Base-by-base conservation (phyloP, 2,329 filamentous ascomycete genomes). In the Exophiala phaeomuriformis region DNA sequence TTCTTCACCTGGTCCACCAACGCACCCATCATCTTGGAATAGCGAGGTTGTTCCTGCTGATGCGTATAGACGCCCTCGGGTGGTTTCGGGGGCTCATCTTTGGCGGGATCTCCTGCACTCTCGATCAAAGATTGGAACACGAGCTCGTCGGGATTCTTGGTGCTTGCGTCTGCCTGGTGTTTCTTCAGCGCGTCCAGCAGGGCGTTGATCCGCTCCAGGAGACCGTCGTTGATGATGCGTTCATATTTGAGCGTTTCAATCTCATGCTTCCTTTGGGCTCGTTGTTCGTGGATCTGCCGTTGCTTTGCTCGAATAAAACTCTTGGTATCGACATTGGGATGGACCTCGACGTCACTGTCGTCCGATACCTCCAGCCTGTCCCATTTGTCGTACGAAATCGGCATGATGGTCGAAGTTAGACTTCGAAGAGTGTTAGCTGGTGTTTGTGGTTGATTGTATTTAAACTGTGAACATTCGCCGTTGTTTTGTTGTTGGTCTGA, bases 231-330 rank as follows among this genome's bases (percentile, higher is more conserved):
- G 75, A 98, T 85, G 65, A 88, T 81, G 58, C 87, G 85, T 72
- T 76, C 93, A 71, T 95, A 97, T 72, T 91, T 91, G 63, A 93
- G 79, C 4, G 89, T 93, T 64, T 87, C 84, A 68, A 98, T 97
- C 66, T 95, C 85, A 64, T 87, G 83, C 68, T 86, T 88, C 53
- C 93, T 85, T 65, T 94, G 86, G 62, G 84, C 78, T 51, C 93
- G 85, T 69, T 96, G 86, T 67, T 90, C 83, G 71, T 98, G 93
- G 65, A 98, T 98, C 73, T 98, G 90, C 64, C 84, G 86, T 75
- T 97, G 93, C 74, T 98, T 98, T 61, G 93, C 94, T 61, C 91
- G 88, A 70, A 98, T 98, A 72, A 98, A 98, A 57, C 91, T 97
- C 48, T 86, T 83, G 72, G 98, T 98, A 75, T 98, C 93, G 69